Percentiles rank a stretch among this genome's conserved stretches.
Conservation (phyloP, 2,329 filamentous ascomycete genomes). For the Waltergamsia citrina region DNA sequence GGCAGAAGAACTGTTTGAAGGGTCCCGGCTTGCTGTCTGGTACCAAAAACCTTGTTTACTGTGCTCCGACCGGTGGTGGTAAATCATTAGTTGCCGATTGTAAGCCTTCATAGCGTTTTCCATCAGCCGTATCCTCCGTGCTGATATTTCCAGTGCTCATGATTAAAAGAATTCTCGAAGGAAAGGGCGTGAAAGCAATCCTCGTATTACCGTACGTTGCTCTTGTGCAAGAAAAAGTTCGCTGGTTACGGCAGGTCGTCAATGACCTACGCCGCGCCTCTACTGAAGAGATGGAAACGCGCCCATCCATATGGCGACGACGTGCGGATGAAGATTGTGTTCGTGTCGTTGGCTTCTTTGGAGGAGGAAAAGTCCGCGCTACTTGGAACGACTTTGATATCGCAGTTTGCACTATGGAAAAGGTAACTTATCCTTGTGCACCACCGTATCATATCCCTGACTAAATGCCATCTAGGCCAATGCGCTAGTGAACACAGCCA, state of each 20-base stretch:
- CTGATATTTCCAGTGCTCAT: conserved; percentile 34
- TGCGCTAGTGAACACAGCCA: conserved; percentile 61
- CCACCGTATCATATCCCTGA: not conserved
- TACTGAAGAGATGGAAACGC: conserved; percentile 19
- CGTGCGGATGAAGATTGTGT: conserved; percentile 49
- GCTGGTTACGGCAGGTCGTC: conserved; percentile 61
- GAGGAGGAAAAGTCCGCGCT: conserved; percentile 57
- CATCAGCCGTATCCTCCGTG: not conserved
- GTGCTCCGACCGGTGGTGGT: conserved; percentile 68
- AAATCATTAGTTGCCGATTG: conserved; percentile 65
- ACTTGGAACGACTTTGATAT: conserved; percentile 70
- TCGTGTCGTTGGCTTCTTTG: conserved; percentile 64
- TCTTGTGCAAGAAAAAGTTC: conserved; percentile 70
- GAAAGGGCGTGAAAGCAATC: conserved; percentile 56
- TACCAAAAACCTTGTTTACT: conserved; percentile 65
- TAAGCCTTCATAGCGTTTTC: conserved; percentile 12
- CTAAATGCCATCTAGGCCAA: conserved; percentile 47
- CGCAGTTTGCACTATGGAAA: conserved; percentile 72
- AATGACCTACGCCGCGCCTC: conserved; percentile 40
- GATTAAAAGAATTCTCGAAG: conserved; percentile 59
- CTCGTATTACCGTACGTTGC: conserved; percentile 70
- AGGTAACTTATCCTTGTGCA: no score
- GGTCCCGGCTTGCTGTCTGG: conserved; percentile 57
- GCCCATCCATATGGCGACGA: conserved; percentile 35
- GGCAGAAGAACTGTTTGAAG: conserved; percentile 68